phyloP scores from a whole-genome alignment of 305 asterid genomes.

The Euphrasia arctica region DNA sequence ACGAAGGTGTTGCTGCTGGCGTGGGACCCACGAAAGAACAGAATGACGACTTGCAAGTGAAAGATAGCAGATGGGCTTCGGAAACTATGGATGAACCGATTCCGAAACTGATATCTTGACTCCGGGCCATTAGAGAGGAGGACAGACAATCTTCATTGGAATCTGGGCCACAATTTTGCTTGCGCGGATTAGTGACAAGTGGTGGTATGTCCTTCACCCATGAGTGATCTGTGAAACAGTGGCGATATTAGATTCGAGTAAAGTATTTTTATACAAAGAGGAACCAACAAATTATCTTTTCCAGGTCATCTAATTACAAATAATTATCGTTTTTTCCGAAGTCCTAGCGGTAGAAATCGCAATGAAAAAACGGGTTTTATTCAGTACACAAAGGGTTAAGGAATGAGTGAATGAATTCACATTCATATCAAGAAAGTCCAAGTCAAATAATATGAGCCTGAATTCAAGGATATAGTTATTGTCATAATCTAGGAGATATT shows the following conservation, averaged over 20 bases:
- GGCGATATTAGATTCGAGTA: background rate
- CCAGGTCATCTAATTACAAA: too few species aligned
- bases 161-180: background rate
- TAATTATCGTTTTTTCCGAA: too few species aligned
- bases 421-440: background rate
- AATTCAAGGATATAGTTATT: too few species aligned
- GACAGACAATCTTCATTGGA: background rate
- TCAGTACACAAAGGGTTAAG: too few species aligned
- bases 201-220: background rate
- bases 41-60: constrained; percentile 1
- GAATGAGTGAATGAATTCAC: background rate
- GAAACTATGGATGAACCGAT: background rate
- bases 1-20: background rate
- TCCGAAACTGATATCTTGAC: background rate
- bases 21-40: background rate
- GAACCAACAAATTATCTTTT: background rate
- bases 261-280: background rate
- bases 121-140: background rate
- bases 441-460: too few species aligned
- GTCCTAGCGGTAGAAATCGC: too few species aligned
- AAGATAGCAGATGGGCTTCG: background rate
- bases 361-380: too few species aligned
- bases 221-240: constrained; percentile 8
- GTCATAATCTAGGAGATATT: too few species aligned
- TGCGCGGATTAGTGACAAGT: background rate